phyloP scores from a whole-genome alignment of 2,329 filamentous ascomycete genomes.

The Hortaea sp. region DNA sequence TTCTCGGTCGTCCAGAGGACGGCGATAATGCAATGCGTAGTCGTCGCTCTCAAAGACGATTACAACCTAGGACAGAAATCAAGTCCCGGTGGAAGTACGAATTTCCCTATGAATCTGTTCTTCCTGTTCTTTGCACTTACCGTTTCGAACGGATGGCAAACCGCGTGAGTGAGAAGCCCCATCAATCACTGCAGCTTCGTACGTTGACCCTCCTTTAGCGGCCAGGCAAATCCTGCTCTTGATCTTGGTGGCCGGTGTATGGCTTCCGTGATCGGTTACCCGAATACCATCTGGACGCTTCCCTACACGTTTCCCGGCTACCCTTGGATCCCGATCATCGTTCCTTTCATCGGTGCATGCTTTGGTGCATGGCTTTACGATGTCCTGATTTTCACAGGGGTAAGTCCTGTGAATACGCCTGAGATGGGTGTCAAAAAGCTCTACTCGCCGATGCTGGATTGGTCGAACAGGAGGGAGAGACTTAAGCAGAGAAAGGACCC shows the following conservation, averaged over 20 bases:
- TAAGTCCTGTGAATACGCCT: conserved; percentile 52
- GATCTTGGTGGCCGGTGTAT: conserved; percentile 61
- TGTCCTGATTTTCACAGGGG: conserved; percentile 54
- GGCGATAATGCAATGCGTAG: conserved; percentile 57
- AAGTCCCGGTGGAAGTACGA: conserved; percentile 22
- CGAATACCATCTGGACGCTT: conserved; percentile 50
- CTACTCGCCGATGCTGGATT: too few species aligned
- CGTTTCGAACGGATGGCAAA: conserved; percentile 60
- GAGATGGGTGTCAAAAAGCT: too few species aligned
- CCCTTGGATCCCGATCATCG: conserved; percentile 51
- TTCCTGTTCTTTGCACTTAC: conserved; percentile 60
- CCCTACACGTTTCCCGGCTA: conserved; percentile 39
- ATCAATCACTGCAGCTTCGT: too few species aligned
- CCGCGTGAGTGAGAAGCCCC: conserved; percentile 44
- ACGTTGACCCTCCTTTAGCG: too few species aligned
- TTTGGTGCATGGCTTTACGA: conserved; percentile 60
- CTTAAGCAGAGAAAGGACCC: too few species aligned
- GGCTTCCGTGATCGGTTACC: conserved; percentile 58
- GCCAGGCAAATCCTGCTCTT: conserved; percentile 51
- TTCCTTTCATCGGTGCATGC: conserved; percentile 49
- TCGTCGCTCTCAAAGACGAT: conserved; percentile 55
- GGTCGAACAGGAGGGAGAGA: too few species aligned
- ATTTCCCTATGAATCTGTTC: conserved; percentile 51
- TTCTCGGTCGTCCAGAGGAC: conserved; percentile 61
- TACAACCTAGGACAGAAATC: conserved; percentile 24